phyloP scores from a whole-genome alignment of 371 early-diverging fungal genomes.

The Chytridium lagenaria region DNA sequence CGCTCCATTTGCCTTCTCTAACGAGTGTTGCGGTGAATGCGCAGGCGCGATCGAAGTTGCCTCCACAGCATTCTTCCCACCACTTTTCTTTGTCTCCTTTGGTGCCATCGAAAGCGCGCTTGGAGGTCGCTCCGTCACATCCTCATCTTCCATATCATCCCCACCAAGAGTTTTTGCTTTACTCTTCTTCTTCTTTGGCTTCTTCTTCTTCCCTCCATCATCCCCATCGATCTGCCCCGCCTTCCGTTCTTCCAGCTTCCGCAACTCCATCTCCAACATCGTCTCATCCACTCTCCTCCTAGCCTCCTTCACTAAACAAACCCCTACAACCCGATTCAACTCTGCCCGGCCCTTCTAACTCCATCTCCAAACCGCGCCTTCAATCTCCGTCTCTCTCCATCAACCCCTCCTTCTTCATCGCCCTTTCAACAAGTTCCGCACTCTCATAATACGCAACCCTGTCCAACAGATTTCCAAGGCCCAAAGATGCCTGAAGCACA shows the following conservation, averaged over 20 bases:
- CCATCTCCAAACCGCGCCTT: neutral
- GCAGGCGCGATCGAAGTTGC: conserved; percentile 4
- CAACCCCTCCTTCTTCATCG: conserved; percentile 15
- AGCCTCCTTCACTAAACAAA: conserved; percentile 14
- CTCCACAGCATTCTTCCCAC: neutral
- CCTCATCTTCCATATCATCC: neutral
- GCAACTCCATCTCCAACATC: neutral
- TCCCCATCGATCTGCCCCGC: neutral
- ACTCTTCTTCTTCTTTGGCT: conserved; percentile 4
- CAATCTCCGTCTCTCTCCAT: neutral
- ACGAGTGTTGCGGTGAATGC: too few relatives aligned
- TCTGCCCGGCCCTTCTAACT: neutral
- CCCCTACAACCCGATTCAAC: conserved; percentile 2
- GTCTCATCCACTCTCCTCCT: conserved; percentile 8
- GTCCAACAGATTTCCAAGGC: conserved; percentile 12
- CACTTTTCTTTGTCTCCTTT: conserved; percentile 4
- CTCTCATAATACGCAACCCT: conserved; percentile 7
- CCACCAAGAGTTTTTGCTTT: neutral
- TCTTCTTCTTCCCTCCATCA: neutral
- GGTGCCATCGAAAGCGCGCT: neutral
- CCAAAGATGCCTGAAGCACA: conserved; percentile 10
- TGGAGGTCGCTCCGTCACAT: neutral
- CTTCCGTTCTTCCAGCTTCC: neutral
- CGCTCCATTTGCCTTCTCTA: too few relatives aligned
- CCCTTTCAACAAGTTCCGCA: conserved; percentile 3